Evolutionary conservation across 768 basidiomycete genomes (phyloP), one percentile per base, ranked within the genome.

Genomic region (Suillus alpinus): DNA sequence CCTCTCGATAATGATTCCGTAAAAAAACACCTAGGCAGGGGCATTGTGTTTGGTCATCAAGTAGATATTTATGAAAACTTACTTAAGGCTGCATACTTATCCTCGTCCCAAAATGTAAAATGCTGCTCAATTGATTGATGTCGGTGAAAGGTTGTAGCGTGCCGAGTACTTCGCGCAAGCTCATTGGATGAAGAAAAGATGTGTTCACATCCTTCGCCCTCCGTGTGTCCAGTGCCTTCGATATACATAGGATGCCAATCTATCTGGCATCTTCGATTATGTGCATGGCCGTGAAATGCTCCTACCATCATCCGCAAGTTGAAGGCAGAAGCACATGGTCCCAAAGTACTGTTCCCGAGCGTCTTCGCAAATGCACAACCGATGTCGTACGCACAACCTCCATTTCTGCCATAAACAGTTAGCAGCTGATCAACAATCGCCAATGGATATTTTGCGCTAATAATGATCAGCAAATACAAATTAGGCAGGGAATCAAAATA

Each of bases 221-320:
- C 59, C 13, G 37, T 60, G 20, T 60, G 50, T 6, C 59, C 51
- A n/a, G 51, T 60, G 3, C 59, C 59, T 8, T 12, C 16, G 9
- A 67, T 61, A 37, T 69, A 69, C 23, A 65, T 57, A 2, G 73
- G 73, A 59, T 74, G 73, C 64, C 66, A 70, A 26, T 57, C n/a
- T 0, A 73, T 23, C 57, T 72, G 72, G 56, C 73, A 75, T 6
- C 26, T 14, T 1, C 67, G 62, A 50, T 70, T 70, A 58, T 75
- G 73, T 2, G 65, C 63, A 58, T 75, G 67, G 67, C 67, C 8
- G 67, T 59, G 10, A 70, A 50, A 14, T 60, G 62, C 20, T 20
- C 34, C 44, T 13, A 71, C 67, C 10, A 69, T 60, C 9, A 70
- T 37, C 7, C 63, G 57, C 3, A 61, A 39, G 13, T 57, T 52